phyloP scores from a whole-genome alignment of 768 basidiomycete genomes.

The Trametes gibbosa region DNA sequence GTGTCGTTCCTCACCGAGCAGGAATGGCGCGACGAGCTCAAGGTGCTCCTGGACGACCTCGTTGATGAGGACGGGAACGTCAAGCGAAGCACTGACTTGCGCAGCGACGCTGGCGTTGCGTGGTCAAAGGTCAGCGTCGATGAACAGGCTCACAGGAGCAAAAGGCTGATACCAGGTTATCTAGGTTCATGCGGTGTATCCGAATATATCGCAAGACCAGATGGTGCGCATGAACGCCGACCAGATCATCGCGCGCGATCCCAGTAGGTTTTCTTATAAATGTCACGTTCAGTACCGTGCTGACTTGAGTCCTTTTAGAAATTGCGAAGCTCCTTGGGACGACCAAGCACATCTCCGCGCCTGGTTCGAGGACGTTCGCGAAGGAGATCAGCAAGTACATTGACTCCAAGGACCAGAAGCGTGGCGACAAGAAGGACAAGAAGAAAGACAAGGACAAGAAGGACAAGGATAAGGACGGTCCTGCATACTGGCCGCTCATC shows the following conservation, averaged over 20 bases:
- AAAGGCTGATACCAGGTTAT: not conserved
- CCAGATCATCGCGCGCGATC: slow-evolving; percentile 48
- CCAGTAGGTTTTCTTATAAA: slow-evolving; percentile 32
- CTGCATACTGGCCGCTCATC: slow-evolving; percentile 63
- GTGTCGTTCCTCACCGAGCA: slow-evolving; percentile 53
- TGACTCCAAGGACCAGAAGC: slow-evolving; percentile 59
- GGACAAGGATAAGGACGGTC: slow-evolving; percentile 27
- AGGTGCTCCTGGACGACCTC: slow-evolving; percentile 55
- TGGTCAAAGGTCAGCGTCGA: slow-evolving; percentile 49
- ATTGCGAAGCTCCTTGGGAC: slow-evolving; percentile 48
- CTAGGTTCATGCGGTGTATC: slow-evolving; percentile 65
- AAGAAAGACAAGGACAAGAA: slow-evolving; percentile 32
- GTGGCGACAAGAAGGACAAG: slow-evolving; percentile 44
- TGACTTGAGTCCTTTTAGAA: slow-evolving; percentile 28
- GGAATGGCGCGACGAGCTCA: slow-evolving; percentile 59
- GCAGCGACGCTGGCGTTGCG: slow-evolving; percentile 58
- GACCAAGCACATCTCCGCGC: slow-evolving; percentile 49
- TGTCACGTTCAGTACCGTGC: not conserved
- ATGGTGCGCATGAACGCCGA: slow-evolving; percentile 49
- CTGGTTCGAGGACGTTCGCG: slow-evolving; percentile 50
- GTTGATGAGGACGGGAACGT: slow-evolving; percentile 56
- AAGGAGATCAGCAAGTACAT: slow-evolving; percentile 61
- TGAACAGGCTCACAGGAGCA: not conserved
- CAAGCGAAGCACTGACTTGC: slow-evolving; percentile 51
- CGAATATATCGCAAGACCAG: slow-evolving; percentile 45